A percentile compares a stretch with the other conserved stretches of the same genome.
These are phyloP conservation scores for Nannochloris sp. DNA, from an alignment of 139 green algal genomes.

Conservation along the genomic window DNA sequence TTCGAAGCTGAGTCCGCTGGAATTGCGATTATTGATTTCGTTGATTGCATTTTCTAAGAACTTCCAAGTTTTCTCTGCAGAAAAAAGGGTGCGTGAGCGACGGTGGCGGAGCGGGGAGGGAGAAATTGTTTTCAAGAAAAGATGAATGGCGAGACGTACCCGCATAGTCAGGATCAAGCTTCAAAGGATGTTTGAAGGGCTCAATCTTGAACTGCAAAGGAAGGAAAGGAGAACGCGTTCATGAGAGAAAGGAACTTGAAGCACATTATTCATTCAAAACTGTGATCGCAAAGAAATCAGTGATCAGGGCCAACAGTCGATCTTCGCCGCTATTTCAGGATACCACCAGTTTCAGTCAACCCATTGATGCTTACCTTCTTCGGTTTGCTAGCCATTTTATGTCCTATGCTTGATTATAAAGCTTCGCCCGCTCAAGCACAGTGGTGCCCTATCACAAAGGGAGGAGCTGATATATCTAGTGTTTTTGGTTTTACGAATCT, in stretches of 20 bases:
- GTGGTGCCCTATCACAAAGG: too few relatives aligned
- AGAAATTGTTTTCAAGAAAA: not conserved
- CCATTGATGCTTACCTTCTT: conserved; percentile 4
- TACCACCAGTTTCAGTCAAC: too few relatives aligned
- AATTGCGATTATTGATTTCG: conserved; percentile 96
- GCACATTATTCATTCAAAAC: not conserved
- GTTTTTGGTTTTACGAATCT: too few relatives aligned
- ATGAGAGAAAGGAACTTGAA: not conserved
- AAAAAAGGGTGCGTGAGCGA: not conserved
- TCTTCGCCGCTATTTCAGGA: too few relatives aligned
- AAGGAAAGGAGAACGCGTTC: not conserved
- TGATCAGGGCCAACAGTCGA: not conserved
- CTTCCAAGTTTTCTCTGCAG: conserved; percentile 92
- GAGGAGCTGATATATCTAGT: too few relatives aligned
- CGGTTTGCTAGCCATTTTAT: conserved; percentile 15
- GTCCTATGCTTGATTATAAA: too few relatives aligned
- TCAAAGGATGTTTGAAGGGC: conserved; percentile 88
- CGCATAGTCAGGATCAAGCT: conserved; percentile 84
- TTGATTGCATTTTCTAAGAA: conserved; percentile 89
- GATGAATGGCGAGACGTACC: conserved; percentile 25
- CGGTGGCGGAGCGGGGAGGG: not conserved
- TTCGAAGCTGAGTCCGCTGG: conserved; percentile 91
- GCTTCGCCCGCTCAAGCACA: too few relatives aligned
- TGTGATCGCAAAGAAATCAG: not conserved
- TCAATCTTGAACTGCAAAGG: conserved; percentile 80